These are phyloP conservation scores for Exophiala spinifera DNA, from an alignment of 2,329 filamentous ascomycete species.

Conservation along the genomic window DNA sequence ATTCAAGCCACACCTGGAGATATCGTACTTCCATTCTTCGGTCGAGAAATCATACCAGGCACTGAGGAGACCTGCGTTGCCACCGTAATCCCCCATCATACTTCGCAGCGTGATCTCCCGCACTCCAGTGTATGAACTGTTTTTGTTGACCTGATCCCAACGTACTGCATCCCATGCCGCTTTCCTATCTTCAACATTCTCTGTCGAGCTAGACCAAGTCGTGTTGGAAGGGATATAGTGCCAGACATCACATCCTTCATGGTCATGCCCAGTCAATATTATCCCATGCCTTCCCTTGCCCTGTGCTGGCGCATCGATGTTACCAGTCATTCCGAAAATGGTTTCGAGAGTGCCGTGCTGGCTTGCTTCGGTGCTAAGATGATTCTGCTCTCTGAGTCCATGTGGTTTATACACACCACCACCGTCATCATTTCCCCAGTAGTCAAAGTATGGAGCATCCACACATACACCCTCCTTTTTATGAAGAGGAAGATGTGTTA, in stretches of 20 bases:
- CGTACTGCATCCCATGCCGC: slow-evolving; percentile 14
- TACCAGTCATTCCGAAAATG: slow-evolving; percentile 72
- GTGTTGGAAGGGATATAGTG: slow-evolving; percentile 59
- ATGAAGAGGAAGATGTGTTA: slow-evolving; percentile 89
- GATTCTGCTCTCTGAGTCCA: slow-evolving; percentile 80
- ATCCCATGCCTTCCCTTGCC: slow-evolving; percentile 71
- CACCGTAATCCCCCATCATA: slow-evolving; percentile 98
- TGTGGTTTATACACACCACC: slow-evolving; percentile 38
- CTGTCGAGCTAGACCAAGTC: slow-evolving; percentile 10
- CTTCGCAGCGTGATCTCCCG: slow-evolving; percentile 90
- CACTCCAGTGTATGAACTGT: slow-evolving; percentile 54
- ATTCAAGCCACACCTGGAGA: slow-evolving; percentile 73
- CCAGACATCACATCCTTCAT: slow-evolving; percentile 86
- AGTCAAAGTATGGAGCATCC: slow-evolving; percentile 79
- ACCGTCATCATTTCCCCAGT: slow-evolving; percentile 61
- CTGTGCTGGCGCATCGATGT: slow-evolving; percentile 54
- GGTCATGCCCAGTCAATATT: slow-evolving; percentile 90
- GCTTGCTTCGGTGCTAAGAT: slow-evolving; percentile 70
- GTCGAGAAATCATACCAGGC: slow-evolving; percentile 76
- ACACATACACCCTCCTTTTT: slow-evolving; percentile 79
- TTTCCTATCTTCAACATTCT: slow-evolving; percentile 31
- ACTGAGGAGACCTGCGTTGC: slow-evolving; percentile 83
- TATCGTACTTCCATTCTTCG: slow-evolving; percentile 80
- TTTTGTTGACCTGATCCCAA: slow-evolving; percentile 10
- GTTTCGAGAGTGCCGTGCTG: slow-evolving; percentile 72